A percentile compares a stretch with the other conserved stretches of the same genome.
phyloP scores from a whole-genome alignment of 139 green algal genomes.

The Picochlorum sp. region DNA sequence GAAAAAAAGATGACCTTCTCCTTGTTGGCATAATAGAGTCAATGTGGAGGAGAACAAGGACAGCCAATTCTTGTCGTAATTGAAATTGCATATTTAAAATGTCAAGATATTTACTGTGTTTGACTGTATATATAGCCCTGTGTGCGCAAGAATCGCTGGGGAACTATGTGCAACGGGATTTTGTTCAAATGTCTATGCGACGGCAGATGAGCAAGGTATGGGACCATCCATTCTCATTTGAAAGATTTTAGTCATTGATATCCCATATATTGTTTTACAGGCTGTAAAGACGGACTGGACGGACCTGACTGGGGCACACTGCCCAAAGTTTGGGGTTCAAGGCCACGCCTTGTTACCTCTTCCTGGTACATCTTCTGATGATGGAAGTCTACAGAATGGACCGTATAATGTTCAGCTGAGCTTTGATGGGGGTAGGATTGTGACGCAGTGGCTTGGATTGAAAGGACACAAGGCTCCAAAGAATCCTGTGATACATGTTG shows the following conservation, averaged over 20 bases:
- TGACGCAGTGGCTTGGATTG: conserved; percentile 61
- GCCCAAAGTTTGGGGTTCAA: conserved; percentile 34
- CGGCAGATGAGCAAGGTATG: conserved; percentile 35
- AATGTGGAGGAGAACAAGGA: too few species aligned
- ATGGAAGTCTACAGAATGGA: conserved; percentile 12
- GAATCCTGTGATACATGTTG: conserved; percentile 47
- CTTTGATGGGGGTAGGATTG: conserved; percentile 36
- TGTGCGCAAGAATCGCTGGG: too few species aligned
- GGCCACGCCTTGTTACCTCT: conserved; percentile 26
- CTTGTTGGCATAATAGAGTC: too few species aligned
- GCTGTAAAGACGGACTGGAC: conserved; percentile 30
- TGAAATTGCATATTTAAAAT: too few species aligned
- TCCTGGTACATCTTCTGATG: conserved; percentile 13
- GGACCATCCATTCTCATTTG: not conserved
- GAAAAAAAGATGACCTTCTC: too few species aligned
- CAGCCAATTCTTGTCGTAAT: too few species aligned
- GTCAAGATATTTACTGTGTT: too few species aligned
- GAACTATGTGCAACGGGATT: conserved; percentile 18
- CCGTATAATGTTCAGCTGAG: conserved; percentile 37
- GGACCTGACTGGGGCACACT: conserved; percentile 35
- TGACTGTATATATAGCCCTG: too few species aligned
- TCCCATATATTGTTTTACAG: not conserved
- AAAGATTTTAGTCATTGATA: too few species aligned
- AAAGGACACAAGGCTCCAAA: conserved; percentile 36
- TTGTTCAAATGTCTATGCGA: conserved; percentile 27